Evolutionary conservation across 1,139 yeast genomes (phyloP), one percentile per base, ranked within the genome.

Genomic region (Pichia norvegensis): DNA sequence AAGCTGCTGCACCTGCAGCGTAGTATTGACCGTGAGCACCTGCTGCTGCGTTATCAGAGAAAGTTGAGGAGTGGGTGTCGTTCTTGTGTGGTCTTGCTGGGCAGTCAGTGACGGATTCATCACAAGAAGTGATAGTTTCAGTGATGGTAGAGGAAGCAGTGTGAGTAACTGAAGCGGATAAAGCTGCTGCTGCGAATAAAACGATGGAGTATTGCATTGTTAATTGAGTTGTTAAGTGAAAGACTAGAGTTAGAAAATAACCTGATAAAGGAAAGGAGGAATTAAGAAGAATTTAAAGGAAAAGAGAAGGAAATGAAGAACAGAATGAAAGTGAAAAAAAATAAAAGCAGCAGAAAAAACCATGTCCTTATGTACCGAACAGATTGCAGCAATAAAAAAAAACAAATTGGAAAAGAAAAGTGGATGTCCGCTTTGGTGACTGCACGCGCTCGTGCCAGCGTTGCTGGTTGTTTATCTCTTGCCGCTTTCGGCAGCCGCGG

Each of bases 1-100:
- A 40, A 40, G 58, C 58, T 47, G 53, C 58, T 35, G 58, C 59
- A 54, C 58, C 59, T 29, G 58, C 60, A 45, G 56, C 59, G 46
- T 52, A 54, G 51, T 49, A 54, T 29, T 48, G 43, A 47, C 57
- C 59, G 44, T 42, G 37, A 36, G 40, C 46, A 38, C 49, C 52
- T 13, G 48, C 44, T 35, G 47, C 52, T 31, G 48, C 57, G 35
- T 48, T 56, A 22, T 46, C 51, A 17, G 55, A 48, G 29, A 38
- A 40, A 27, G 55, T 41, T 9, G 52, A 33, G 2, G 44, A 16
- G 29, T 41, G 21, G 35, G 46, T 22, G 13, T 19, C 13, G 22
- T 47, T 41, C 4, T 23, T 5, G 29, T 36, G 29, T 31, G 35
- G 35, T 36, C 40, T 42, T 10, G 39, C 45, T 41, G 53, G 52